Evolutionary conservation across 2,329 filamentous ascomycete genomes (phyloP).

Genomic region (Hypoxylon sp.): DNA sequence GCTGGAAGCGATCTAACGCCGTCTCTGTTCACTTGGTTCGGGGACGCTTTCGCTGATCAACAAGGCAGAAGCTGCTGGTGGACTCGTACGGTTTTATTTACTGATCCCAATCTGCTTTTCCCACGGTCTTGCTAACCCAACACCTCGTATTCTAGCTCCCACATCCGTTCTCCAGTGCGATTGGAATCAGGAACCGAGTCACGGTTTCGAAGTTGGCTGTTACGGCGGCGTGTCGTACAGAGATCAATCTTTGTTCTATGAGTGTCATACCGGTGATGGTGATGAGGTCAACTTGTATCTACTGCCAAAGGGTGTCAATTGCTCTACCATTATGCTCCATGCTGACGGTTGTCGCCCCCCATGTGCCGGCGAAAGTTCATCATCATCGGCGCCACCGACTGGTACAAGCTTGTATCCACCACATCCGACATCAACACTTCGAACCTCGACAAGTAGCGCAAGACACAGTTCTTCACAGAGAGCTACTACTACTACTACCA

Average conservation of each 20-base stretch:
- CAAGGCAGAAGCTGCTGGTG: conserved; percentile 73
- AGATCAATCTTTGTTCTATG: conserved; percentile 68
- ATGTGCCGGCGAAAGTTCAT: conserved; percentile 52
- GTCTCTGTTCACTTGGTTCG: conserved; percentile 69
- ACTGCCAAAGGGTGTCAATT: conserved; percentile 60
- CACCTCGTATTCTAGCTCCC: conserved; percentile 57
- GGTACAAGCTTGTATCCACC: background rate
- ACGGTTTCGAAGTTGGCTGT: conserved; percentile 70
- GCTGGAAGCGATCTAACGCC: conserved; percentile 65
- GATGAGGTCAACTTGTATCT: conserved; percentile 71
- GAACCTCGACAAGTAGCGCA: conserved; percentile 1
- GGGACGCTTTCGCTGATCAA: conserved; percentile 69
- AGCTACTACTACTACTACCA: conserved; percentile 9
- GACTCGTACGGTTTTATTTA: conserved; percentile 62
- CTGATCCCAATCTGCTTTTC: background rate
- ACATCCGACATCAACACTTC: background rate
- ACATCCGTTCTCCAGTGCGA: conserved; percentile 76
- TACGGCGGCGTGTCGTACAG: conserved; percentile 68
- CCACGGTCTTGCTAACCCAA: conserved; percentile 36
- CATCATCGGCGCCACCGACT: conserved; percentile 50
- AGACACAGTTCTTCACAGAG: conserved; percentile 10
- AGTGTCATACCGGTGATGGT: conserved; percentile 70
- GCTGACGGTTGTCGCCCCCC: conserved; percentile 57
- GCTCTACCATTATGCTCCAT: conserved; percentile 63
- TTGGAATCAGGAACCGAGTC: conserved; percentile 62